Percentiles rank a stretch among this genome's conserved stretches.
Conservation (phyloP, 352 stramenopile genomes). For the Globisporangium polare region DNA sequence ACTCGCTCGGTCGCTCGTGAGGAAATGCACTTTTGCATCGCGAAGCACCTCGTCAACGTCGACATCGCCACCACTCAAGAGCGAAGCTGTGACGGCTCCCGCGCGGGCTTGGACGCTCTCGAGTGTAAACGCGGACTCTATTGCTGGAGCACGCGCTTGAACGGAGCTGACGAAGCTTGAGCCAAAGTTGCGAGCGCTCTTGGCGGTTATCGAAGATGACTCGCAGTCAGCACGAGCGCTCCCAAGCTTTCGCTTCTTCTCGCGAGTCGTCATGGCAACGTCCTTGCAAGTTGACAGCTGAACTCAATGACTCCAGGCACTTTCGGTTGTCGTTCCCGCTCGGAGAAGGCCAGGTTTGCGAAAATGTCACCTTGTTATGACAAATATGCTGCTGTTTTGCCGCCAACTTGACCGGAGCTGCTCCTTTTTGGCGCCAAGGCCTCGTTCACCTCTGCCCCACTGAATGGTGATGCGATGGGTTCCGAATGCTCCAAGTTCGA, state of each 20-base stretch:
- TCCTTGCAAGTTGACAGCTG: not conserved
- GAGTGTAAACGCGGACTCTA: not conserved
- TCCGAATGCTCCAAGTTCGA: not conserved
- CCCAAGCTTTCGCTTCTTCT: not conserved
- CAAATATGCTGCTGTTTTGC: not conserved
- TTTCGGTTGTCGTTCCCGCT: not conserved
- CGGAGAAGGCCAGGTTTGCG: not conserved
- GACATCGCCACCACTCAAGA: not conserved
- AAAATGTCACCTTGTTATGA: not conserved
- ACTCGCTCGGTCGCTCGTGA: conserved; percentile 30
- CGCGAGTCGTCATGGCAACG: not conserved
- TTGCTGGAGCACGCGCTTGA: not conserved
- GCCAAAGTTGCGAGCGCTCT: not conserved
- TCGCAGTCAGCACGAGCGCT: not conserved
- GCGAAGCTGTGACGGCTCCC: not conserved
- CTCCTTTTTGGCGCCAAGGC: not conserved
- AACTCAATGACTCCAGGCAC: not conserved
- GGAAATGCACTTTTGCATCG: conserved; percentile 13
- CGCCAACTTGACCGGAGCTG: not conserved
- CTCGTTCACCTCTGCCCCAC: not conserved
- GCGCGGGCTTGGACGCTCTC: conserved; percentile 26
- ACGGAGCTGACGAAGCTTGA: not conserved
- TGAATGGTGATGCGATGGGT: not conserved
- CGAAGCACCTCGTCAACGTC: not conserved
- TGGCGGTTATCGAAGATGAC: too few species aligned